A percentile compares a stretch with the other conserved stretches of the same genome.
These are phyloP conservation scores for Solanum bulbocastanum DNA, from an alignment of 257 asterid genomes.

Conservation along the genomic window DNA sequence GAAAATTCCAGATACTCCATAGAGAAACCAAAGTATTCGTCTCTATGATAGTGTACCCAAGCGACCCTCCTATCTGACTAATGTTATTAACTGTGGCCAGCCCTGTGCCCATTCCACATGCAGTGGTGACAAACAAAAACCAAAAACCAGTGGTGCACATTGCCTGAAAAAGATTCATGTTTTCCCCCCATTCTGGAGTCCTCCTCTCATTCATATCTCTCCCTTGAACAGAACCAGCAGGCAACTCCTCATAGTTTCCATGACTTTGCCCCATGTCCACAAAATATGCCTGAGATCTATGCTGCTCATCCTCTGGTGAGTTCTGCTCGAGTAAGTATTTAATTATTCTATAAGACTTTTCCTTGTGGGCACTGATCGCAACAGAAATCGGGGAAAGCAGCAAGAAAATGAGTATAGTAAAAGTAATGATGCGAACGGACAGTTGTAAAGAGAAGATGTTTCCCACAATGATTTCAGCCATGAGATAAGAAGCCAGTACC, in stretches of 20 bases:
- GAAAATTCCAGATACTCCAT: conserved; percentile 92
- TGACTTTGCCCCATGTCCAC: conserved; percentile 15
- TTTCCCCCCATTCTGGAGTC: conserved; percentile 18
- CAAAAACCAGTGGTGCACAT: conserved; percentile 58
- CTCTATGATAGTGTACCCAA: conserved; percentile 49
- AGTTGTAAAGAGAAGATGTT: conserved; percentile 31
- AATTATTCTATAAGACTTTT: conserved; percentile 37
- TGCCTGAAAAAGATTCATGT: conserved; percentile 54
- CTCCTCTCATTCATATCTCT: conserved; percentile 12
- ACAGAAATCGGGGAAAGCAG: conserved; percentile 44
- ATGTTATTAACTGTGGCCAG: conserved; percentile 80
- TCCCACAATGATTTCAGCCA: conserved; percentile 48
- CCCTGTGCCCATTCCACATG: conserved; percentile 96
- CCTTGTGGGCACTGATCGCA: conserved; percentile 48
- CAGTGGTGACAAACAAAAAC: conserved; percentile 66
- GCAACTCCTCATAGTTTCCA: conserved; percentile 27
- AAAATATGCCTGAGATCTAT: conserved; percentile 9
- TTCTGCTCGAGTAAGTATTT: conserved; percentile 75
- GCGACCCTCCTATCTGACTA: conserved; percentile 90
- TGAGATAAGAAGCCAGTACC: conserved; percentile 64
- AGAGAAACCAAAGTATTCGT: conserved; percentile 61
- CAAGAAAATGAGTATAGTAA: conserved; percentile 43
- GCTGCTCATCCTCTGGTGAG: conserved; percentile 22
- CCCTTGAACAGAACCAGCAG: conserved; percentile 28
- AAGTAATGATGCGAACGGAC: conserved; percentile 25